Conservation (phyloP, 2,329 filamentous ascomycete genomes). For the Colletotrichum sp. region DNA sequence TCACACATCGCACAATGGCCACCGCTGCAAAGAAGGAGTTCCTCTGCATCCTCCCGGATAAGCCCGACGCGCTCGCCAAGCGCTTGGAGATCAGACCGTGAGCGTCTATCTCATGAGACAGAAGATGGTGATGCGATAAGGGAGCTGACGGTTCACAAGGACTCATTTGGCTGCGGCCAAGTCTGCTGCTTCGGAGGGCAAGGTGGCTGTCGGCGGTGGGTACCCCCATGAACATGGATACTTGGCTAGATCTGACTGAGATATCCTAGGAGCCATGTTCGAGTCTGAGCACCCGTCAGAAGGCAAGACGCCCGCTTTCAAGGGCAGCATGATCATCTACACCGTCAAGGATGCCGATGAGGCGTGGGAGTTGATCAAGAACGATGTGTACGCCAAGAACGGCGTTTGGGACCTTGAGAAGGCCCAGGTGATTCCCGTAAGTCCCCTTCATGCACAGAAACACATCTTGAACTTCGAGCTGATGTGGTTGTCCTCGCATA, state of each 20-base stretch:
- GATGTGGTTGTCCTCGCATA: background rate
- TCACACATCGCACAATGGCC: conserved; percentile 7
- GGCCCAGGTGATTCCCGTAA: conserved; percentile 26
- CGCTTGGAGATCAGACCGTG: conserved; percentile 13
- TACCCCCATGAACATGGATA: accelerated
- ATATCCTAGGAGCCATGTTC: conserved; percentile 3
- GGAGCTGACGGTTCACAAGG: background rate
- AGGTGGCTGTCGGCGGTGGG: conserved; percentile 21
- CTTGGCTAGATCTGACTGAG: background rate
- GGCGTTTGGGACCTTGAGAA: conserved; percentile 29
- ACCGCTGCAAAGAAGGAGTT: conserved; percentile 14
- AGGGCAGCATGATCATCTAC: conserved; percentile 14
- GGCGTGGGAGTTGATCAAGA: conserved; percentile 23
- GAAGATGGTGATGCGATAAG: background rate
- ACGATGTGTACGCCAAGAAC: conserved; percentile 24
- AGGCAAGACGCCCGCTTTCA: conserved; percentile 1
- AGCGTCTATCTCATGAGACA: background rate
- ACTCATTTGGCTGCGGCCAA: conserved; percentile 17
- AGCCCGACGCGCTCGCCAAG: conserved; percentile 13
- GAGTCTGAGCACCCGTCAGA: conserved; percentile 6
- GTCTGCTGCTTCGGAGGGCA: conserved; percentile 22
- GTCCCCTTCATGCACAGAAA: background rate
- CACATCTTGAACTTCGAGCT: too few relatives aligned
- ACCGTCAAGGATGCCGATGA: conserved; percentile 10
- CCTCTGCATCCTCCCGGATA: conserved; percentile 20